These are phyloP conservation scores for Silene conica DNA, from an alignment of 148 eudicot genomes.

Conservation along the genomic window DNA sequence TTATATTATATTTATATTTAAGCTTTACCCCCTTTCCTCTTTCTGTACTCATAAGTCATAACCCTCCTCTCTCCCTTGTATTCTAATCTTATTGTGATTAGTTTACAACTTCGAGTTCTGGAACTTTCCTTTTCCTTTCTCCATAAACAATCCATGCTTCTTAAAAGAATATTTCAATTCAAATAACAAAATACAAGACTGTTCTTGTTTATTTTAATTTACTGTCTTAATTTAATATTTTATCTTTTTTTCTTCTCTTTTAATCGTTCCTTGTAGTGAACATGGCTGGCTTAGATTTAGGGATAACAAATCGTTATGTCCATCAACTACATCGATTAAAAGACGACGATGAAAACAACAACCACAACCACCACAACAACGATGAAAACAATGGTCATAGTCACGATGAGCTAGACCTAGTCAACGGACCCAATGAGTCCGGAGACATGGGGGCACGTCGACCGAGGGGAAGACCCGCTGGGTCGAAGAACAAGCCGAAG, in stretches of 20 bases:
- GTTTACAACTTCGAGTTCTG: too few relatives aligned
- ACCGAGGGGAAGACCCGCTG: conserved; percentile 22
- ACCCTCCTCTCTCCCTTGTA: too few relatives aligned
- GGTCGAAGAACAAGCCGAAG: not conserved
- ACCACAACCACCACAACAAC: conserved; percentile 1
- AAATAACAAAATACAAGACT: not conserved
- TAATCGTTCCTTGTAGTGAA: conserved; percentile 21
- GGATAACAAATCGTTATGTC: conserved; percentile 36
- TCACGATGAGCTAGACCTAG: conserved; percentile 15
- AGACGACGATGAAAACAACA: conserved; percentile 15
- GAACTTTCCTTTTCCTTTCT: too few relatives aligned
- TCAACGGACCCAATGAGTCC: conserved; percentile 15
- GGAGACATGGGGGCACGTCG: conserved; percentile 38
- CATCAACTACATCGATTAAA: conserved; percentile 28
- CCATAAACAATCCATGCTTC: too few relatives aligned
- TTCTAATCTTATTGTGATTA: too few relatives aligned
- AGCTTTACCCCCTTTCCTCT: too few relatives aligned
- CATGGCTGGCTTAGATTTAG: conserved; percentile 56
- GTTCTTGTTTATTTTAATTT: too few relatives aligned
- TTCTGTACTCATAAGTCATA: too few relatives aligned
- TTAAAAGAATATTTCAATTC: not conserved
- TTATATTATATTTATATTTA: too few relatives aligned
- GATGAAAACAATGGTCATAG: not conserved
- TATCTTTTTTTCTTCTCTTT: not conserved
- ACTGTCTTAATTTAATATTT: too few relatives aligned